Base-by-base conservation (phyloP, 495 filamentous ascomycete genomes). In the Penicillium waksmanii region DNA sequence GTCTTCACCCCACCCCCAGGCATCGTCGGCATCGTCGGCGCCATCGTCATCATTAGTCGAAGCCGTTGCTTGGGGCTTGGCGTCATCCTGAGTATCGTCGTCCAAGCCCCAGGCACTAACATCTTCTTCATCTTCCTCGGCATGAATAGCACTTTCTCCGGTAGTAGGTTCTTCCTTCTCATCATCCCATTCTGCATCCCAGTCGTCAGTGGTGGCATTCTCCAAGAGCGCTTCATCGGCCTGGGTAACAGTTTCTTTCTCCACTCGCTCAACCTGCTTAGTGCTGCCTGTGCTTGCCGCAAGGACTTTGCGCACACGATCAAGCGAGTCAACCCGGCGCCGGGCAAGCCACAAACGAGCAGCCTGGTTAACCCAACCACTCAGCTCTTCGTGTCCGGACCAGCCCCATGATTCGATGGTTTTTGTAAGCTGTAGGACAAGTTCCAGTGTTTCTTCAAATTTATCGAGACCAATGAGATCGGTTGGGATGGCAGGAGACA, bases 331-430 rank as follows among this genome's bases (percentile, higher is more conserved):
- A 62, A 95, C 92, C 56, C 87, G 87, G 57, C 90, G 87, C 68
- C 90, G 93, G n/a, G 85, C 83, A 19, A 97, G 79, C 95, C 95
- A 98, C 12, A 92, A 82, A 21, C 84, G 83, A 5, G 94, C 89
- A 7, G 88, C 89, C 50, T 86, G 85, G 33, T 88, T 85, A 0
- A 89, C 85, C 95, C 95, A 98, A 42, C 91, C 87, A 10, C 85
- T 78, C 54, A 98, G 72, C 18, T 86, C 83, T 56, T 85, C 81
- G 21, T 89, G 81, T 18, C 89, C 90, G 25, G 81, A 80, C 85
- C 90, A 92, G 0, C 82, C 79, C 12, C 89, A 75, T 1, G 73
- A 71, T 46, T 87, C 83, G 12, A 97, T 72, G 3, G 71, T 79
- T 9, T 76, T 72, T 36, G 86, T 87, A 62, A 97, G 91, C 8